Conservation (phyloP, 257 asterid genomes). For the Handroanthus guayacan region DNA sequence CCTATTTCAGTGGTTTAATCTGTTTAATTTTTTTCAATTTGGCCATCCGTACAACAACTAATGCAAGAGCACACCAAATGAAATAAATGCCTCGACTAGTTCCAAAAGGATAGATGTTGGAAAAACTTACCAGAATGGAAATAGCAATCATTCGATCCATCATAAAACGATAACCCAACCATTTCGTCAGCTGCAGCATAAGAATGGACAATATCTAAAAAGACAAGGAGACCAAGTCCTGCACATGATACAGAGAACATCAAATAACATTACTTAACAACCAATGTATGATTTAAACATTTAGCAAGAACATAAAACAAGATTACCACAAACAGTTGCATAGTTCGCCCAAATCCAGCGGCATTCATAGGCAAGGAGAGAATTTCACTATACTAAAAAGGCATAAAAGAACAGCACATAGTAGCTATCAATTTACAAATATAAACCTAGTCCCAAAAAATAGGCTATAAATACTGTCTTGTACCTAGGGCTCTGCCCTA, state of each 20-base stretch:
- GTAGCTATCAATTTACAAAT: too few species aligned
- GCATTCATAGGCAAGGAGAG: too few species aligned
- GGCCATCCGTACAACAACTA: constrained; percentile 1
- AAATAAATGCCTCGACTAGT: constrained; percentile 29
- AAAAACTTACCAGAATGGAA: constrained; percentile 81
- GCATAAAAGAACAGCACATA: too few species aligned
- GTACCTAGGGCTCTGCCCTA: too few species aligned
- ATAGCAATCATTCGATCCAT: constrained; percentile 98
- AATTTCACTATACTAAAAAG: too few species aligned
- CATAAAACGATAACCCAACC: constrained; percentile 93
- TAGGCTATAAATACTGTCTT: too few species aligned
- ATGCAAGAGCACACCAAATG: constrained; percentile 13
- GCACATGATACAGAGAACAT: constrained; percentile 37
- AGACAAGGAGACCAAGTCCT: constrained; percentile 90
- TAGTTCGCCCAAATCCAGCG: too few species aligned
- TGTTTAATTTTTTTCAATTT: background rate
- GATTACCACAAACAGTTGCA: too few species aligned
- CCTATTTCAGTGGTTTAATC: background rate
- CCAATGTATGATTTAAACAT: too few species aligned
- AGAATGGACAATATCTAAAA: constrained; percentile 92
- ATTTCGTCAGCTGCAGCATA: constrained; percentile 98
- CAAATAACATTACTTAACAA: background rate
- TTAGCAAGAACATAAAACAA: too few species aligned
- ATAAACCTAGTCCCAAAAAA: too few species aligned
- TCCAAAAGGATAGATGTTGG: background rate